phyloP scores from a whole-genome alignment of 371 early-diverging fungal species.

The Mucor velutinosus region DNA sequence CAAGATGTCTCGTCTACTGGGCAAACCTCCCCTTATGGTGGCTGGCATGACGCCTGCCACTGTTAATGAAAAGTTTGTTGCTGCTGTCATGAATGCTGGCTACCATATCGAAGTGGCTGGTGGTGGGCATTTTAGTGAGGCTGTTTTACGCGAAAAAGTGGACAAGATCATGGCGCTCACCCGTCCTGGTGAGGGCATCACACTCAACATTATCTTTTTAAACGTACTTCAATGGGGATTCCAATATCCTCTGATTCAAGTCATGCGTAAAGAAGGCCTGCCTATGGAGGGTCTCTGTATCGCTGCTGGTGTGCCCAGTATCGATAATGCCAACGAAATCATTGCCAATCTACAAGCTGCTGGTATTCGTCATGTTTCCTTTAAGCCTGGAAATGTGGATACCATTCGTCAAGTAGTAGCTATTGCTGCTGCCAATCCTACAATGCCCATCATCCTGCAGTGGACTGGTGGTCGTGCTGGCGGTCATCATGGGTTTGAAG shows the following conservation, averaged over 20 bases:
- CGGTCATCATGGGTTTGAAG: constrained; percentile 97
- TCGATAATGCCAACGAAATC: constrained; percentile 89
- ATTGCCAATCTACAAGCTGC: constrained; percentile 74
- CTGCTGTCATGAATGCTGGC: constrained; percentile 93
- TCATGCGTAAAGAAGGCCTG: constrained; percentile 89
- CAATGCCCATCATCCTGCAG: constrained; percentile 90
- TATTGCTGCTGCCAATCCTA: constrained; percentile 89
- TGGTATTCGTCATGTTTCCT: constrained; percentile 87
- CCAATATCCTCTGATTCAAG: constrained; percentile 89
- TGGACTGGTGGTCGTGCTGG: constrained; percentile 98
- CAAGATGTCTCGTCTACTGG: constrained; percentile 84
- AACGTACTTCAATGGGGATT: constrained; percentile 96
- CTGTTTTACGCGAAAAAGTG: constrained; percentile 79
- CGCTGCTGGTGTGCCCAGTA: constrained; percentile 94
- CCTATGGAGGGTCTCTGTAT: constrained; percentile 93
- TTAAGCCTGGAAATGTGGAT: constrained; percentile 91
- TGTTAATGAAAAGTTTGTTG: constrained; percentile 74
- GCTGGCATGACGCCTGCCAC: constrained; percentile 93
- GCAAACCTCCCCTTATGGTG: constrained; percentile 88
- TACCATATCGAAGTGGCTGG: constrained; percentile 95
- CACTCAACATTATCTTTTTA: constrained; percentile 92
- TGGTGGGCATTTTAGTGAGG: constrained; percentile 93
- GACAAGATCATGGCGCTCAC: constrained; percentile 75
- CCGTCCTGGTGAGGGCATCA: constrained; percentile 85
- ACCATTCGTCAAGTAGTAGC: constrained; percentile 81